Percentiles rank a stretch among this genome's conserved stretches.
These are phyloP conservation scores for Claviceps citrina DNA, from an alignment of 2,329 filamentous ascomycete genomes.

Conservation along the genomic window DNA sequence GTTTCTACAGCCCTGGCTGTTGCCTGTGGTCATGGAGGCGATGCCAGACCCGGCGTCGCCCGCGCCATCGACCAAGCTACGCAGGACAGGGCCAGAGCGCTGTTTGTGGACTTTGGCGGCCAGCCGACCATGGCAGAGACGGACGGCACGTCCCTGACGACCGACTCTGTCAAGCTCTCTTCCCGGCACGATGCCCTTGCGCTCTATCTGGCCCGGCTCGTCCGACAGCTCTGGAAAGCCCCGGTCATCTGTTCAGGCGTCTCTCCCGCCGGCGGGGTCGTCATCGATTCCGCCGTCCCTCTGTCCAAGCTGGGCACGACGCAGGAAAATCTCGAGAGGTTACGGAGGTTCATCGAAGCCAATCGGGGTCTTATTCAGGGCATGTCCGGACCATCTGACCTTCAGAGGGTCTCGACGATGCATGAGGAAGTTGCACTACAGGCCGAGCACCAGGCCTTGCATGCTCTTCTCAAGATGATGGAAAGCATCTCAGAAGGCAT, in stretches of 20 bases:
- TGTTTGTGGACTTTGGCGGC: slow-evolving; percentile 86
- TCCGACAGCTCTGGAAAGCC: slow-evolving; percentile 77
- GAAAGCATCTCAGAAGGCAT: slow-evolving; percentile 90
- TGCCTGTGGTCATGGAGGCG: slow-evolving; percentile 82
- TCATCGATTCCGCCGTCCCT: slow-evolving; percentile 51
- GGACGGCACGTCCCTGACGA: slow-evolving; percentile 53
- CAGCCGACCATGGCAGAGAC: slow-evolving; percentile 69
- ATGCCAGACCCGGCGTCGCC: slow-evolving; percentile 53
- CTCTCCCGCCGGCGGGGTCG: slow-evolving; percentile 41
- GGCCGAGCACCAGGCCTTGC: slow-evolving; percentile 83
- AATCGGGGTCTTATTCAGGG: slow-evolving; percentile 90
- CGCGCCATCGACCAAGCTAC: slow-evolving; percentile 74
- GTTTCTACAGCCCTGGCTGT: slow-evolving; percentile 85
- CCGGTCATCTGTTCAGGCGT: slow-evolving; percentile 47
- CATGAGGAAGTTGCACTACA: slow-evolving; percentile 87
- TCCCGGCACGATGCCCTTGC: slow-evolving; percentile 79
- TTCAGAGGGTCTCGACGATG: slow-evolving; percentile 62
- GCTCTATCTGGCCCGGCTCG: slow-evolving; percentile 73
- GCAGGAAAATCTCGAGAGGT: slow-evolving; percentile 63
- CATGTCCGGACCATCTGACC: slow-evolving; percentile 73
- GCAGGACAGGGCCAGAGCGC: slow-evolving; percentile 67
- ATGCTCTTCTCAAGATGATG: slow-evolving; percentile 72
- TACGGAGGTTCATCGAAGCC: slow-evolving; percentile 69
- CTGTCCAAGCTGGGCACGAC: slow-evolving; percentile 55
- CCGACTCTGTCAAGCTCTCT: slow-evolving; percentile 75